Base-by-base conservation (phyloP, 257 asterid species). In the Pogostemon cablin region DNA sequence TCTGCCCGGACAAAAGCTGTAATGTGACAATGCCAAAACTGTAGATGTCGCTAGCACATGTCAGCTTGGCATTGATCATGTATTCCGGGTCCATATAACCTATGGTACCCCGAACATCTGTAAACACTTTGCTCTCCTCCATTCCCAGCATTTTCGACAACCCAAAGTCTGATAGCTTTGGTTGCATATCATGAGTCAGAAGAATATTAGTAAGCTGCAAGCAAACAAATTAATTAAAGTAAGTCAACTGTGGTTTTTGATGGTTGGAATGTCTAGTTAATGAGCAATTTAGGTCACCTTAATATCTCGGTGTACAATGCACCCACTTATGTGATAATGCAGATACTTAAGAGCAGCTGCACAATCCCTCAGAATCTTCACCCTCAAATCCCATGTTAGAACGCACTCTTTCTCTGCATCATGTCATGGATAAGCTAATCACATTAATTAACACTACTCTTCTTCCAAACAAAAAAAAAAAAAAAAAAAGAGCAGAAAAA, bases 1-100 rank as follows among this genome's bases (percentile, higher is more conserved):
- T 84, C 50, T 87, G 95, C 0, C 92, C 96, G 0, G 96, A 90
- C 42, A 90, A 81, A 61, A 87, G 87, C 62, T 90, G 96, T 12
- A 90, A 83, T 34, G 78, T 78, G 67, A 90, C 95, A 50, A 90
- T 86, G 61, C 95, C 95, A 39, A 87, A 90, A 58, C 96, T 90
- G 65, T 90, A 90, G 49, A 90, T 76, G 67, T 90, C 96, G 72
- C 96, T 86, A 1, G 96, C 90, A 69, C 88, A 75, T 3, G 92
- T 90, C 80, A 90, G 78, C 48, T 84, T 87, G 66, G 95, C 96
- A 38, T 87, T 87, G 40, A 85, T 85, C 92, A 90, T 87, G 65
- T 90, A 90, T 64, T 90, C 96, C 1, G 96, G 96, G 62, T 90
- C 96, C 95, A 90, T 79, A 44, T 90, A 90, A 9, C 92, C 96